phyloP scores from a whole-genome alignment of 371 early-diverging fungal species.

The Syncephalastrum racemosum region DNA sequence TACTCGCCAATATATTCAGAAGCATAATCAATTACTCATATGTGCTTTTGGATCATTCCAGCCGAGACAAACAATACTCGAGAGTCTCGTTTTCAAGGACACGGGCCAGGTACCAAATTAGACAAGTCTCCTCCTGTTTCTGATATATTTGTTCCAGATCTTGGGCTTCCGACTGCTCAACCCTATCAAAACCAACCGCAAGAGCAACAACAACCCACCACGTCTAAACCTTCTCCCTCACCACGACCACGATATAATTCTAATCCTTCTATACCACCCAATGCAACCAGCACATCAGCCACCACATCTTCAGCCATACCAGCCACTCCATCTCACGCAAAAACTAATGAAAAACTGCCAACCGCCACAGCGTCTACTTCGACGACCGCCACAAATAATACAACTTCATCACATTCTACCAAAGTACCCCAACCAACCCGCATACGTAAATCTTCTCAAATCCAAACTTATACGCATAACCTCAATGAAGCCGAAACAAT shows the following conservation, averaged over 20 bases:
- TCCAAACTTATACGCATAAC: not conserved
- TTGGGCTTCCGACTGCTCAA: not conserved
- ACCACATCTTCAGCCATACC: not conserved
- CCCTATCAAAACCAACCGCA: slow-evolving; percentile 2
- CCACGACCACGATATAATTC: slow-evolving; percentile 3
- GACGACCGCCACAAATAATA: slow-evolving; percentile 6
- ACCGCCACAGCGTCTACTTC: slow-evolving; percentile 1
- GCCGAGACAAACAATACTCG: too few relatives aligned
- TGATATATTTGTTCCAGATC: slow-evolving; percentile 1
- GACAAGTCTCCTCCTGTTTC: not conserved
- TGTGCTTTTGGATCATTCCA: too few relatives aligned
- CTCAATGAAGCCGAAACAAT: slow-evolving; percentile 11
- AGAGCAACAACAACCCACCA: not conserved
- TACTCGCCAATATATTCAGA: too few relatives aligned
- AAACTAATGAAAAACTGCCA: not conserved
- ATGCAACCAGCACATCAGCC: not conserved
- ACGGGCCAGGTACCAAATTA: too few relatives aligned
- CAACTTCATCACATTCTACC: slow-evolving; percentile 1
- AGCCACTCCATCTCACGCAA: not conserved
- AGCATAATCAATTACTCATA: too few relatives aligned
- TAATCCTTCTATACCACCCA: slow-evolving; percentile 10
- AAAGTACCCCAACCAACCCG: slow-evolving; percentile 4
- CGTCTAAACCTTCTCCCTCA: not conserved
- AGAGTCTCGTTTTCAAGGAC: too few relatives aligned
- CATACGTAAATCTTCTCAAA: slow-evolving; percentile 19